Evolutionary conservation across 306 rosid genomes (phyloP).

Genomic region (Castanopsis chinensis): DNA sequence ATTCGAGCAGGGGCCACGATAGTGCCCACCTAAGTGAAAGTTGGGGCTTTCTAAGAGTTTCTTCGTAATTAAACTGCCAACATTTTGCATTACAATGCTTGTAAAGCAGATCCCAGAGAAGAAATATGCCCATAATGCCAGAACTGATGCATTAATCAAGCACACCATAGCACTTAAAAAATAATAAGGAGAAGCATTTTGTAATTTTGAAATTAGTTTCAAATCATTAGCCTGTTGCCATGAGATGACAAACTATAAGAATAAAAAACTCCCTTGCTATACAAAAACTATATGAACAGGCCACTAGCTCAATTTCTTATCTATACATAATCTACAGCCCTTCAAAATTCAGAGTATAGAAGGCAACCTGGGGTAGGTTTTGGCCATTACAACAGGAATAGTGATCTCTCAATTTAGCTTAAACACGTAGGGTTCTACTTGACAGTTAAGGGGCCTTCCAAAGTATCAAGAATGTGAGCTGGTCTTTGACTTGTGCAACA

Average conservation of each 20-base stretch:
- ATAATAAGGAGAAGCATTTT: neutral
- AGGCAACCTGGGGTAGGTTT: constrained; percentile 3
- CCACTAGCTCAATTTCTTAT: constrained; percentile 12
- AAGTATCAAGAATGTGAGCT: constrained; percentile 29
- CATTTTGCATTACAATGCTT: neutral
- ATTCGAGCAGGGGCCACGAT: too few species aligned
- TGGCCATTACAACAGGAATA: neutral
- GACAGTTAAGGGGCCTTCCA: neutral
- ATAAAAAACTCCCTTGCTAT: neutral
- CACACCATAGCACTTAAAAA: neutral
- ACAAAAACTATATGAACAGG: constrained; percentile 9
- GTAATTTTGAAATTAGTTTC: neutral
- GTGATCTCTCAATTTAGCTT: neutral
- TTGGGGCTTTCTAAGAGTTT: neutral
- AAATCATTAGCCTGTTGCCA: neutral
- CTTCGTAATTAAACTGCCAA: neutral
- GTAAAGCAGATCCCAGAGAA: neutral
- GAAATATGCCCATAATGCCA: neutral
- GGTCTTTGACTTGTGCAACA: constrained; percentile 55
- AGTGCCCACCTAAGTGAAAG: too few species aligned
- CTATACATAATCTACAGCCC: constrained; percentile 26
- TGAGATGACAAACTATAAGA: neutral
- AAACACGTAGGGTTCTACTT: neutral
- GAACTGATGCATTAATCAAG: neutral
- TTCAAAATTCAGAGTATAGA: neutral